phyloP scores from a whole-genome alignment of 768 basidiomycete genomes.

The Trametes cubensis region DNA sequence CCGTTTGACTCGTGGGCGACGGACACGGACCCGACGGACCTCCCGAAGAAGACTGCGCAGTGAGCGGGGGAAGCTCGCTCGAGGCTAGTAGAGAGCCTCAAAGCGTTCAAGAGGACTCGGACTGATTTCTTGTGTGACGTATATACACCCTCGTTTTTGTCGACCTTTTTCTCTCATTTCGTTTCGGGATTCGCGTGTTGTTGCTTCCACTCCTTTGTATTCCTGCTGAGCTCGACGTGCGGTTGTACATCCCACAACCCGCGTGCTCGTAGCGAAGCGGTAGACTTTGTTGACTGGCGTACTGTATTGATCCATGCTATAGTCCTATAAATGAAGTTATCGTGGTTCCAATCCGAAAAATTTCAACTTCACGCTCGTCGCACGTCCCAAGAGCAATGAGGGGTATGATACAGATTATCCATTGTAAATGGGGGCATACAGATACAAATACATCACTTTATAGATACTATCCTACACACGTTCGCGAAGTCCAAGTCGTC shows the following conservation, averaged over 20 bases:
- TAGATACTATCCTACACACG: neutral
- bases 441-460: neutral
- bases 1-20: constrained; percentile 16
- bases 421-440: constrained; percentile 1
- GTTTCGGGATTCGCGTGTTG: neutral
- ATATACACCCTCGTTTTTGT: neutral
- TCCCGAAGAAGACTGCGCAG: neutral
- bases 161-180: neutral
- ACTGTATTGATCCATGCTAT: too few relatives aligned
- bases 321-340: neutral
- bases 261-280: too few relatives aligned
- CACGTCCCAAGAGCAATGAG: neutral
- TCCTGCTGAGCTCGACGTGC: too few relatives aligned
- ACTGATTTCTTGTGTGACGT: neutral
- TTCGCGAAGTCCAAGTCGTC: neutral
- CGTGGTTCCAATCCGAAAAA: too few relatives aligned
- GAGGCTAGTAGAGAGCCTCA: too few relatives aligned
- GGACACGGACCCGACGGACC: neutral
- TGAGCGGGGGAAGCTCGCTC: too few relatives aligned
- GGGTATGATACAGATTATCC: neutral
- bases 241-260: too few relatives aligned
- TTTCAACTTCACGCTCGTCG: too few relatives aligned
- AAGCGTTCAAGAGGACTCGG: neutral
- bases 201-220: neutral
- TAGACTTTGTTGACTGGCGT: too few relatives aligned